Evolutionary conservation across 106 monocot species (phyloP), one percentile per base, ranked within the genome.

Genomic region (Vanilla planifolia): DNA sequence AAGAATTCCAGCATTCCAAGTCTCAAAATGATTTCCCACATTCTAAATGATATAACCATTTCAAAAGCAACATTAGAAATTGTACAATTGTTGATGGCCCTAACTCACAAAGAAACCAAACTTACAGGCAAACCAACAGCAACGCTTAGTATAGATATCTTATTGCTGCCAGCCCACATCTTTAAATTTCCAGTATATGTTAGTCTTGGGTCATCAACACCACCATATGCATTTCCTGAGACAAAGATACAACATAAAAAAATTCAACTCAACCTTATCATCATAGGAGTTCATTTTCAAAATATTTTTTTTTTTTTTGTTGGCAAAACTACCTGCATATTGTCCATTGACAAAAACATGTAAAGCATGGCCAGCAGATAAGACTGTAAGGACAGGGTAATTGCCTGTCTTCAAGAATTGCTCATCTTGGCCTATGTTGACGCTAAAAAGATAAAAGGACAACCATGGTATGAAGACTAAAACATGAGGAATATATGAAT

Each of bases 101-200:
- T 13, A 6, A 48, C n/a, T 65, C 25, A 48, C 10, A 29, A 17
- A 2, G 19, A 21, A 57, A 33, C n/a, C 24, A 6, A 59, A 80
- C 90, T 78, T 59, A 96, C 95, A 26, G 87, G 81, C 13, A 96
- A 73, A 3, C 96, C 98, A 79, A 85, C 77, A 33, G 98, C 59
- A 20, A 77, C 78, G 55, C 98, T 98, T 33, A 98, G 60, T 40
- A 98, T 77, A 29, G 98, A 82, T 32, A 98, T 88, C 65, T 75
- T 91, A 51, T 99, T 99, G 71, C 82, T 82, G 36, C 98, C 92
- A 48, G 82, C 80, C 87, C 79, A 60, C n/a, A 99, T 61, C 69
- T 80, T 85, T 61, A 71, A 84, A 59, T 66, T 73, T 63, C 88
- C 92, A 4, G 37, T 69, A 56, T 80, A 99, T 34, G 92, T 88